Evolutionary conservation across 257 asterid genomes (phyloP), one percentile per base, ranked within the genome.

Genomic region (Plectranthus barbatus): DNA sequence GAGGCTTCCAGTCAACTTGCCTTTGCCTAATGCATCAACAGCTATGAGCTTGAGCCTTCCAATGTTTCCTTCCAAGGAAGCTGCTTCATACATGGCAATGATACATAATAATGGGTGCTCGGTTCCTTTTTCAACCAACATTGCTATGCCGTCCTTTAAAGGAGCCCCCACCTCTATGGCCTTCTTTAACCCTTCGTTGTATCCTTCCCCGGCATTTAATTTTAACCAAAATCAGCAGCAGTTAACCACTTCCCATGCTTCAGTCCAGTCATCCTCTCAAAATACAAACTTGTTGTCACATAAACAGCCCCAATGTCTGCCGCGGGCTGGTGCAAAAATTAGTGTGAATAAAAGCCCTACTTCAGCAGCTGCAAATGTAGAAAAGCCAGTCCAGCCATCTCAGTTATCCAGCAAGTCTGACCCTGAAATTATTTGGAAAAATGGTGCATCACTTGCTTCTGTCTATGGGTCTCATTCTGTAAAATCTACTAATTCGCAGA

Each of bases 61-160:
- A 9, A 40, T 58, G 33, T 45, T 79, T 17, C 57, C 79, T 58
- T 64, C 80, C 53, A 65, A 44, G 49, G 83, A 79, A 51, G 72
- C 80, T 52, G 44, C 78, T 45, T 41, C 76, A 26, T 77, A 60
- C 71, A 78, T 77, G 79, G 69, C 81, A 12, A 56, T 79, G 41
- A 23, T 79, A 48, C 86, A 59, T 52, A 79, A 69, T 56, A 76
- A 57, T 60, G 79, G 76, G 12, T 52, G 72, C 72, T 72, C 78
- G 1, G 12, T 67, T 52, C 80, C 85, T 50, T 36, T 71, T 26
- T 64, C 87, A 11, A 71, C 79, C 48, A 80, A 57, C 69, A 53
- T 62, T 18, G 50, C 67, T 14, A 48, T 73, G 56, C 81, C 81
- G 46, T 23, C 76, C 3, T 56, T 72, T 26, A 62, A 26, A 26